phyloP scores from a whole-genome alignment of 1,284 basidiomycete genomes.

The Austropuccinia psidii region DNA sequence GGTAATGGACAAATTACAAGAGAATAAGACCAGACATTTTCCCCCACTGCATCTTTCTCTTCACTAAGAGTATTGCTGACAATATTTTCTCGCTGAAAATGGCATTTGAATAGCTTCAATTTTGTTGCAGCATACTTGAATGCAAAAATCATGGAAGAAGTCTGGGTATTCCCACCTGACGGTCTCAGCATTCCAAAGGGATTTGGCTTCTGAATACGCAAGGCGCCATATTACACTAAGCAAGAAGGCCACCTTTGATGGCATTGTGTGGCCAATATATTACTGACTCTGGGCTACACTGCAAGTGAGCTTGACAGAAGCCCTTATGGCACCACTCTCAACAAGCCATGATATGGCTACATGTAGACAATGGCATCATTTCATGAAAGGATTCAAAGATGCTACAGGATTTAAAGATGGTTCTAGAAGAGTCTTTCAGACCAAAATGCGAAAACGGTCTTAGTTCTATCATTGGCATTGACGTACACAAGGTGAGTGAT shows the following conservation, averaged over 20 bases:
- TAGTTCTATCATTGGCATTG: no score
- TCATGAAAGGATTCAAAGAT: neutral
- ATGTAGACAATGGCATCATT: neutral
- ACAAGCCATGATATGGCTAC: neutral
- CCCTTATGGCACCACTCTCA: no score
- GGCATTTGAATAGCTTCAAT: neutral
- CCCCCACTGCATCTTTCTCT: neutral
- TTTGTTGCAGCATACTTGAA: no score
- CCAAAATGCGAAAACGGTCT: no score
- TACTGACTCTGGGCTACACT: neutral
- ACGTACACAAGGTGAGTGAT: neutral
- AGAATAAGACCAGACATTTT: no score
- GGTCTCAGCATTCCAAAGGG: neutral
- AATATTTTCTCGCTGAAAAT: neutral
- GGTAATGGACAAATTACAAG: neutral
- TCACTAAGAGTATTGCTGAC: neutral
- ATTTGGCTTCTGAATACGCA: neutral
- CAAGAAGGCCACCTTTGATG: neutral
- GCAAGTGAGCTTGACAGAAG: neutral
- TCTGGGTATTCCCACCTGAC: neutral
- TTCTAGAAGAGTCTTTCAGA: no score
- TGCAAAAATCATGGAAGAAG: no score
- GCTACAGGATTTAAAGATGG: no score
- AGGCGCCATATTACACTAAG: neutral
- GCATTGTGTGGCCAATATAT: neutral